phyloP scores from a whole-genome alignment of 1,284 basidiomycete genomes.

The Ganoderma meredithae region DNA sequence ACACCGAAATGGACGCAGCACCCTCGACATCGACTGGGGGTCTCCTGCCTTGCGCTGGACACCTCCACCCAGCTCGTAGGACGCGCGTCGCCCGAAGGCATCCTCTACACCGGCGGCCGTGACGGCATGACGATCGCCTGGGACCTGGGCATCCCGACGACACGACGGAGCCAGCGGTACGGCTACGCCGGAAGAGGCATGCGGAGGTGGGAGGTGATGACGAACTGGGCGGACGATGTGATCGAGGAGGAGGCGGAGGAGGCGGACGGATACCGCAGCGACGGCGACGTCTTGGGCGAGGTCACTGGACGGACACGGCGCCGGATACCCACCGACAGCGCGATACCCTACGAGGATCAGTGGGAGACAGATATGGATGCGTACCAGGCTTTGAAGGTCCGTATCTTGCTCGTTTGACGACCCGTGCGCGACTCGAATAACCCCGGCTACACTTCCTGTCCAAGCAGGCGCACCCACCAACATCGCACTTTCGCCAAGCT shows the following conservation, averaged over 20 bases:
- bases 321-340: slow-evolving; percentile 39
- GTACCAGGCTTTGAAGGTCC: slow-evolving; percentile 55
- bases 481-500: slow-evolving; percentile 75
- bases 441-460: neutral
- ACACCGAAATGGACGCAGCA: slow-evolving; percentile 48
- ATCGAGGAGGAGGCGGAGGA: slow-evolving; percentile 67
- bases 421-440: neutral
- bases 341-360: slow-evolving; percentile 71
- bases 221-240: slow-evolving; percentile 80
- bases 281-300: slow-evolving; percentile 81
- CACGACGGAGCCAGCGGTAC: slow-evolving; percentile 48
- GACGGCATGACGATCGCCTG: slow-evolving; percentile 93
- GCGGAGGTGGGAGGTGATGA: slow-evolving; percentile 75
- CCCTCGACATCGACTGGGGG: slow-evolving; percentile 87
- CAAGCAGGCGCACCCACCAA: slow-evolving; percentile 29
- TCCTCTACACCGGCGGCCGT: slow-evolving; percentile 92
- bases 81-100: slow-evolving; percentile 77
- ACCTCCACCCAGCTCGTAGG: slow-evolving; percentile 79
- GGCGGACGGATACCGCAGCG: slow-evolving; percentile 59
- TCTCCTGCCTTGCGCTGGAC: slow-evolving; percentile 88
- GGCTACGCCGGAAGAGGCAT: slow-evolving; percentile 38
- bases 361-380: slow-evolving; percentile 78
- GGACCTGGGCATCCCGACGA: slow-evolving; percentile 84
- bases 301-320: slow-evolving; percentile 49
- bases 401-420: neutral